phyloP scores from a whole-genome alignment of 1,284 basidiomycete species.

The Crucibulum cyathiforme region DNA sequence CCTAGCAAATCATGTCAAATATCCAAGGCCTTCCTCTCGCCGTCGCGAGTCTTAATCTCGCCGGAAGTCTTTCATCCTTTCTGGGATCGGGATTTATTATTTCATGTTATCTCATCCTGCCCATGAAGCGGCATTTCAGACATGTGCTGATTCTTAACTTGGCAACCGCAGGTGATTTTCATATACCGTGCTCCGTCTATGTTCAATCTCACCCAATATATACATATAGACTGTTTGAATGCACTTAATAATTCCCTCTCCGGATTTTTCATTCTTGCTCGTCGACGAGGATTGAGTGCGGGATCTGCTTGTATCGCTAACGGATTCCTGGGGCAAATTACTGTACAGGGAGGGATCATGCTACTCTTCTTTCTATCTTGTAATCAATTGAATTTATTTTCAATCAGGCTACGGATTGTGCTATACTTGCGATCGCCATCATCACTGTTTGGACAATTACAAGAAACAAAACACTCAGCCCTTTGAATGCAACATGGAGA shows the following conservation, averaged over 20 bases:
- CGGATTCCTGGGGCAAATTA: constrained; percentile 5
- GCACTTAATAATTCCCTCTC: constrained; percentile 3
- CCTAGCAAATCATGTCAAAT: background rate
- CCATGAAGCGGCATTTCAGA: background rate
- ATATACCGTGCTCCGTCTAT: background rate
- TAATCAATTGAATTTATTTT: no score
- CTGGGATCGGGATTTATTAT: background rate
- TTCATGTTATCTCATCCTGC: background rate
- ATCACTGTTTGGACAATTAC: no score
- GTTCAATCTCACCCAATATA: background rate
- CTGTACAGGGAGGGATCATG: no score
- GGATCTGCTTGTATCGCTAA: constrained; percentile 4
- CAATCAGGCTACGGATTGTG: no score
- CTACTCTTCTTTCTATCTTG: no score
- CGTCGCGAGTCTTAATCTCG: background rate
- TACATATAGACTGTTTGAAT: constrained; percentile 4
- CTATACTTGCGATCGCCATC: no score
- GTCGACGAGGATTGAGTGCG: background rate
- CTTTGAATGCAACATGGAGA: no score
- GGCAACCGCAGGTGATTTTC: background rate
- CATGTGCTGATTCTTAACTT: background rate
- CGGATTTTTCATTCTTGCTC: constrained; percentile 2
- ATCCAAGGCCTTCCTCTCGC: background rate
- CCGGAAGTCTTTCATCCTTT: background rate
- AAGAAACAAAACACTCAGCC: no score